Percentiles rank a stretch among this genome's conserved stretches.
Evolutionary conservation across 2,329 filamentous ascomycete genomes (phyloP).

Genomic region (Epichloe coenophiala): DNA sequence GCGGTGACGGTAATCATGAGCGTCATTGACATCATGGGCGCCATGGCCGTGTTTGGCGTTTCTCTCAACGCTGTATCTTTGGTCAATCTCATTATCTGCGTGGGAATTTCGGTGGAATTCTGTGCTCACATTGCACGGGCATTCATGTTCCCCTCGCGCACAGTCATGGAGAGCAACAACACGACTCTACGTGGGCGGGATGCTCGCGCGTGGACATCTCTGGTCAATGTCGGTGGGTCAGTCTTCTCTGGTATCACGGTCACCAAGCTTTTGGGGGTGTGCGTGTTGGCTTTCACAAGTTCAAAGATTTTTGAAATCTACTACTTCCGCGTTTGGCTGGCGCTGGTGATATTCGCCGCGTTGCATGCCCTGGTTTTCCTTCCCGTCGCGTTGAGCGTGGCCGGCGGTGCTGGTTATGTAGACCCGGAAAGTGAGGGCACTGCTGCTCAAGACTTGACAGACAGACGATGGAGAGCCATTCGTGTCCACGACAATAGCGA

Average conservation of each 20-base stretch:
- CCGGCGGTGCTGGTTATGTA: conserved; percentile 77
- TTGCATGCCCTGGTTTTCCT: conserved; percentile 82
- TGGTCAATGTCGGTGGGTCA: conserved; percentile 87
- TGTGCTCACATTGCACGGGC: conserved; percentile 93
- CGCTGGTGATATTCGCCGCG: conserved; percentile 79
- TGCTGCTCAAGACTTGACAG: conserved; percentile 76
- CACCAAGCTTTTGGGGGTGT: conserved; percentile 86
- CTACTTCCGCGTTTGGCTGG: conserved; percentile 94
- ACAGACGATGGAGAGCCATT: conserved; percentile 62
- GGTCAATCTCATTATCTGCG: conserved; percentile 93
- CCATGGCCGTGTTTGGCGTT: conserved; percentile 81
- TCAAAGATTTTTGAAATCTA: conserved; percentile 99
- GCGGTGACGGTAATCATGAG: conserved; percentile 86
- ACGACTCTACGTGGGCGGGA: conserved; percentile 69
- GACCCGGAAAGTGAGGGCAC: conserved; percentile 81
- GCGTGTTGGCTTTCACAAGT: conserved; percentile 81
- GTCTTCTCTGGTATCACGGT: conserved; percentile 95
- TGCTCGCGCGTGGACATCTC: conserved; percentile 78
- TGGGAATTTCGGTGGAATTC: conserved; percentile 93
- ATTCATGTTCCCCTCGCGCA: conserved; percentile 81
- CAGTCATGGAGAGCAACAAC: conserved; percentile 64
- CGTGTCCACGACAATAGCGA: conserved; percentile 64
- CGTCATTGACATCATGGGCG: conserved; percentile 83
- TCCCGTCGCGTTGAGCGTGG: conserved; percentile 74
- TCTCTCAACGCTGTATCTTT: conserved; percentile 90